These are phyloP conservation scores for Raphanus raphanistrum DNA, from an alignment of 345 rosid species.

Conservation along the genomic window DNA sequence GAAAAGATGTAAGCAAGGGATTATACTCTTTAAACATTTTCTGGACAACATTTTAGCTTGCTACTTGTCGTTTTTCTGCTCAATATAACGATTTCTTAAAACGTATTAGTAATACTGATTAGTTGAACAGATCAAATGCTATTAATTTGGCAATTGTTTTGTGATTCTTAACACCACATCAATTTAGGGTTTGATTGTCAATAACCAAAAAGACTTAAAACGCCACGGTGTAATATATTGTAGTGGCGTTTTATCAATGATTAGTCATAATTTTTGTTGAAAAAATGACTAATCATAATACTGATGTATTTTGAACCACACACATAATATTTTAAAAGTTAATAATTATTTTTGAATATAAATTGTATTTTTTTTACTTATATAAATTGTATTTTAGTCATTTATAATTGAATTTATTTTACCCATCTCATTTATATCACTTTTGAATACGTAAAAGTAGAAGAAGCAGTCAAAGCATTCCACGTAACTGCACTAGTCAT, in stretches of 20 bases:
- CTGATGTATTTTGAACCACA: neutral
- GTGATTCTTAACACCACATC: neutral
- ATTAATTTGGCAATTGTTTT: neutral
- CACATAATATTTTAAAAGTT: neutral
- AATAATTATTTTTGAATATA: neutral
- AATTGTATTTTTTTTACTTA: too few relatives aligned
- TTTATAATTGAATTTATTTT: neutral
- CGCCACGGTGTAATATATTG: neutral
- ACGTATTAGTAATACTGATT: neutral
- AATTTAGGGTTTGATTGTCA: neutral
- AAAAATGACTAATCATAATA: neutral
- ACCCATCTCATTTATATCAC: constrained; percentile 6
- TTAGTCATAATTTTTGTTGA: neutral
- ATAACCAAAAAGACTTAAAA: neutral
- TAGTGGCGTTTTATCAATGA: neutral
- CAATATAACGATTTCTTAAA: too few relatives aligned
- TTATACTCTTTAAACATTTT: neutral
- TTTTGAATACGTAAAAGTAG: neutral
- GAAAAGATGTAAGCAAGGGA: neutral
- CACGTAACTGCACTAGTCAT: constrained; percentile 9
- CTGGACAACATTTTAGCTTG: neutral
- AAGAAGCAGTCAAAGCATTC: constrained; percentile 16
- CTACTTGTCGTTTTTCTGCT: constrained; percentile 1
- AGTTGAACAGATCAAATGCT: neutral
- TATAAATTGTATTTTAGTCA: neutral